Base-by-base conservation (phyloP, 805 yeast genomes). In the Saitoella complicata region DNA sequence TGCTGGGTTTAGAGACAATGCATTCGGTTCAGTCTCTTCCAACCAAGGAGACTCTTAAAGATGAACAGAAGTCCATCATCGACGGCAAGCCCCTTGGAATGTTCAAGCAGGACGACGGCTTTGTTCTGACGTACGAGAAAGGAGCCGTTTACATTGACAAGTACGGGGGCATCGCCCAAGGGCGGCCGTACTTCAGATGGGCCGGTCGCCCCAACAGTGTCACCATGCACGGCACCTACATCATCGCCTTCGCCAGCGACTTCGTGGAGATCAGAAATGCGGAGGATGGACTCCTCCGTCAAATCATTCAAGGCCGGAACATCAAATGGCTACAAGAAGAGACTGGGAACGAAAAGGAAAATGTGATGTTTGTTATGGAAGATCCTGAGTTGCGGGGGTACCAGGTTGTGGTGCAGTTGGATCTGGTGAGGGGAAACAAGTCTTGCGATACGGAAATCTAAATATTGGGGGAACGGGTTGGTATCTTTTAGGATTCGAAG, bases 31-130 rank as follows among this genome's bases (percentile, higher is more conserved):
- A 91, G 62, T 77, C 91, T 7, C 72, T 91, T 64, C 95, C 95
- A n/a, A 98, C 97, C 0, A 98, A 91, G 58, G 91, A 97, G 0
- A 85, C 96, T 12, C 69, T 91, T 44, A 97, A 91, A 57, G 88
- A 91, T 67, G 96, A 88, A 8, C 83, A 76, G 46, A 82, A 75
- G 48, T 69, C 80, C 48, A 94, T 84, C 60, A 75, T 21, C 21
- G 21, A 77, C 2, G 71, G 88, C 49, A 82, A 83, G 55, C 98
- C 98, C 12, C 73, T 86, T 60, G 86, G 93, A 4, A 85, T 91
- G 48, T 93, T 87, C 59, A 73, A 95, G 49, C 76, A 91, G 46
- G 91, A 88, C 46, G 76, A 79, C 45, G 91, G 86, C 64, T 91
- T 88, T 59, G 65, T 91, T 55, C 71, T 91, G 51, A 80, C 86